These are phyloP conservation scores for Cystofilobasidium macerans DNA, from an alignment of 768 basidiomycete species.

Conservation along the genomic window DNA sequence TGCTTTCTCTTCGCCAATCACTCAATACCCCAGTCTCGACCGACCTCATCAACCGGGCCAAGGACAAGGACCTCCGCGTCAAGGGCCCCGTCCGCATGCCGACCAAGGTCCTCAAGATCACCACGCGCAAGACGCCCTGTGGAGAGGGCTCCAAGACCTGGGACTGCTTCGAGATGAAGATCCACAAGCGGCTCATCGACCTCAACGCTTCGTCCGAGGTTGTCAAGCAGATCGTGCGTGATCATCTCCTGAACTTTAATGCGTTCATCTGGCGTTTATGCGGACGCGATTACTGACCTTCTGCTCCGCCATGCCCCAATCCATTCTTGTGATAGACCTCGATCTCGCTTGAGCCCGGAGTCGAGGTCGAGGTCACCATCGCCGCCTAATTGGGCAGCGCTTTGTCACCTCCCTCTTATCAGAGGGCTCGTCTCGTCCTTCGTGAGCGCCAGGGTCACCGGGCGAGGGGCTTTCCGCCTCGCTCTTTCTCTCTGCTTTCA, in stretches of 20 bases:
- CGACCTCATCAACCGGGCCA: slow-evolving; percentile 95
- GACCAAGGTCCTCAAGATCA: slow-evolving; percentile 97
- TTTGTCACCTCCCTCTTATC: too few species aligned
- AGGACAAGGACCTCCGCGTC: slow-evolving; percentile 98
- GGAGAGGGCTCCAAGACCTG: slow-evolving; percentile 99
- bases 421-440: too few species aligned
- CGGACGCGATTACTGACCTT: not conserved
- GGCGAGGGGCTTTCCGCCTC: too few species aligned
- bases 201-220: slow-evolving; percentile 96
- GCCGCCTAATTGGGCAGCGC: slow-evolving; percentile 42
- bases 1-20: not conserved
- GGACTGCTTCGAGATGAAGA: slow-evolving; percentile 98
- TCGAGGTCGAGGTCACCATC: slow-evolving; percentile 98
- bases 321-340: slow-evolving; percentile 56
- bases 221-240: slow-evolving; percentile 95
- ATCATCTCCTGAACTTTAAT: not conserved
- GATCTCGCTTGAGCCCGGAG: slow-evolving; percentile 97
- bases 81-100: slow-evolving; percentile 98
- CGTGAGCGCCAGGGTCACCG: too few species aligned
- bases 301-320: not conserved
- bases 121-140: slow-evolving; percentile 98
- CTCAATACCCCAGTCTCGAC: slow-evolving; percentile 56
- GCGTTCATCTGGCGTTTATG: not conserved
- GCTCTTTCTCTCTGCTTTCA: too few species aligned
- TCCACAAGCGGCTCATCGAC: slow-evolving; percentile 99